phyloP scores from a whole-genome alignment of 257 asterid genomes.

The Prunella vulgaris region DNA sequence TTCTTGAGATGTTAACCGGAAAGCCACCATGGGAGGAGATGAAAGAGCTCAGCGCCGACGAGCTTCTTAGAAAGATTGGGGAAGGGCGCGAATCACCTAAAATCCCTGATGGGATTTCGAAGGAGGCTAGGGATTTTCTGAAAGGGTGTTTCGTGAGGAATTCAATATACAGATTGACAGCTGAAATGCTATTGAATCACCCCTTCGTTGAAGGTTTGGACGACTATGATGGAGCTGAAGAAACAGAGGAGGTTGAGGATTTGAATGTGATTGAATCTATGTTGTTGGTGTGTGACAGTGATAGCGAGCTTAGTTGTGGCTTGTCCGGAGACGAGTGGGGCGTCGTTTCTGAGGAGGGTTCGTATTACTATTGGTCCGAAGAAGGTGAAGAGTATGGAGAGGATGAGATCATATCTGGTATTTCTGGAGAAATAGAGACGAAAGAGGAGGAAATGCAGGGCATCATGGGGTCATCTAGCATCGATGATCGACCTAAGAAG shows the following conservation, averaged over 20 bases:
- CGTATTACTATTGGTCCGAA: conserved; percentile 41
- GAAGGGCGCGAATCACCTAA: conserved; percentile 51
- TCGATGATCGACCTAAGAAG: conserved; percentile 31
- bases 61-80: conserved; percentile 47
- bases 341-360: conserved; percentile 38
- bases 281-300: conserved; percentile 44
- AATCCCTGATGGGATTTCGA: conserved; percentile 45
- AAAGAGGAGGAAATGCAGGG: conserved; percentile 31
- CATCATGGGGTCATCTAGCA: conserved; percentile 18
- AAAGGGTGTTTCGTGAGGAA: conserved; percentile 86
- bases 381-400: conserved; percentile 35
- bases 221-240: conserved; percentile 33
- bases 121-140: conserved; percentile 65
- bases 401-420: conserved; percentile 32
- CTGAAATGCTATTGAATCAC: conserved; percentile 71
- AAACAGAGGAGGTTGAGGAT: conserved; percentile 45
- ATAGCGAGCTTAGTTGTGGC: conserved; percentile 34
- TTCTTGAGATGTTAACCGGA: conserved; percentile 81
- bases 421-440: conserved; percentile 26
- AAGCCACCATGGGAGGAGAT: conserved; percentile 51
- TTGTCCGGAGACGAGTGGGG: conserved; percentile 34
- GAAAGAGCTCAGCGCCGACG: conserved; percentile 35
- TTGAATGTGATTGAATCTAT: conserved; percentile 42
- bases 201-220: conserved; percentile 49
- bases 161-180: conserved; percentile 60